Conservation (phyloP, 371 early-diverging fungal genomes). For the Quaeritorhiza haematococci region DNA sequence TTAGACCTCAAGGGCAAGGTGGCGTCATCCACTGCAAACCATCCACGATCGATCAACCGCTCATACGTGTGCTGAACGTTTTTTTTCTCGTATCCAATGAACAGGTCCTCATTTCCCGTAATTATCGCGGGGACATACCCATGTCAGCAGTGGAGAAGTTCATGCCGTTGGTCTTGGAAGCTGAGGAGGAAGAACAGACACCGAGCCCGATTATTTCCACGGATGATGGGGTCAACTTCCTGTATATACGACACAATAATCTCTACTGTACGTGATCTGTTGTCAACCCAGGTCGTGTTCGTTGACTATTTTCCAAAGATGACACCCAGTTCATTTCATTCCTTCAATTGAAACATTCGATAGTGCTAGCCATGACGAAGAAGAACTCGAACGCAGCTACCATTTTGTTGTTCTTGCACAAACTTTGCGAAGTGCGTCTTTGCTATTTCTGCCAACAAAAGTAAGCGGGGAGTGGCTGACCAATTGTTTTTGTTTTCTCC, state of each 20-base stretch:
- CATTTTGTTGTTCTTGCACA: constrained; percentile 89
- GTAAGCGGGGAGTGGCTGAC: background rate
- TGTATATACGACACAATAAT: constrained; percentile 92
- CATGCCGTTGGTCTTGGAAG: constrained; percentile 89
- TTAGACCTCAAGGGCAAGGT: constrained; percentile 91
- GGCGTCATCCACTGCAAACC: no score
- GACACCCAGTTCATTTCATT: background rate
- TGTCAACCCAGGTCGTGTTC: background rate
- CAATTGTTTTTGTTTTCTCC: background rate
- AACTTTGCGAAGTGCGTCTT: constrained; percentile 68
- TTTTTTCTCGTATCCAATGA: background rate
- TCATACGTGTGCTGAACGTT: no score
- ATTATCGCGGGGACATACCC: constrained; percentile 91
- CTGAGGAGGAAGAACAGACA: constrained; percentile 88
- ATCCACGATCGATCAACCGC: no score
- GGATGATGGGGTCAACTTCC: constrained; percentile 89
- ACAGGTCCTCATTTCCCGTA: constrained; percentile 82
- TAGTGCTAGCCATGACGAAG: constrained; percentile 91
- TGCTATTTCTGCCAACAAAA: background rate
- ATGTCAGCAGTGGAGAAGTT: constrained; percentile 93
- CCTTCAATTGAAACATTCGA: no score
- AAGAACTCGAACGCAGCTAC: constrained; percentile 96
- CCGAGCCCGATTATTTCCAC: constrained; percentile 82
- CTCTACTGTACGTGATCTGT: constrained; percentile 74
- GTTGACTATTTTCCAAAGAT: background rate